phyloP scores from a whole-genome alignment of 176 grass and related monocot species.

The Zoysia pacifica region DNA sequence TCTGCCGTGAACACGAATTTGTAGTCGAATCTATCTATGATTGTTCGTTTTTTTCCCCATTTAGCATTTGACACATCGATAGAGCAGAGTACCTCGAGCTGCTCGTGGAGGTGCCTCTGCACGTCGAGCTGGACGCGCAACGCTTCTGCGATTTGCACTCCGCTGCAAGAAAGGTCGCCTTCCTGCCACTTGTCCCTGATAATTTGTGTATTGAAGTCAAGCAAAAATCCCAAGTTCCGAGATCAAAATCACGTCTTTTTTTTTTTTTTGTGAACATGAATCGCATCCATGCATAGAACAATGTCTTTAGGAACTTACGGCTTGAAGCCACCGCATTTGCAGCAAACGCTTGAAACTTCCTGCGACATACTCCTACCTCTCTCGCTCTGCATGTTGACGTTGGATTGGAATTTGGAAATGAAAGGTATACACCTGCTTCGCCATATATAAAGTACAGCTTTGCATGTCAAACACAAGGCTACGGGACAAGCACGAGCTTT shows the following conservation, averaged over 20 bases:
- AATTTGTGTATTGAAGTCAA: background rate
- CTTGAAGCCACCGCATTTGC: background rate
- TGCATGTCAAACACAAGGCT: background rate
- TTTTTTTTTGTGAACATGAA: too few species aligned
- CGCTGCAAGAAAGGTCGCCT: slow-evolving; percentile 43
- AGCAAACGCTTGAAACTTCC: background rate
- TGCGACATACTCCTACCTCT: background rate
- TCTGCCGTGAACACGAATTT: background rate
- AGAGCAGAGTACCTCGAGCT: slow-evolving; percentile 65
- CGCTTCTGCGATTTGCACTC: slow-evolving; percentile 76
- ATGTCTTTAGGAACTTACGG: background rate
- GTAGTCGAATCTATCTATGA: background rate
- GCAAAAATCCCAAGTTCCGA: too few species aligned
- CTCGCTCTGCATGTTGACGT: too few species aligned
- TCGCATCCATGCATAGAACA: too few species aligned
- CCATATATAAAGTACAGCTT: background rate
- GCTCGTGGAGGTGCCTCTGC: slow-evolving; percentile 89
- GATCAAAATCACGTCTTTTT: too few species aligned
- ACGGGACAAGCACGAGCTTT: background rate
- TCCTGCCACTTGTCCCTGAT: background rate
- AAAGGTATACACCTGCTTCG: background rate
- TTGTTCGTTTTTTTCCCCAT: background rate
- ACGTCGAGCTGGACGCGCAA: slow-evolving; percentile 79
- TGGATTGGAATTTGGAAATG: too few species aligned
- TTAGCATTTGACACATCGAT: slow-evolving; percentile 16